Evolutionary conservation across 1,284 basidiomycete genomes (phyloP).

Genomic region (Cutaneotrichosporon daszewskae): DNA sequence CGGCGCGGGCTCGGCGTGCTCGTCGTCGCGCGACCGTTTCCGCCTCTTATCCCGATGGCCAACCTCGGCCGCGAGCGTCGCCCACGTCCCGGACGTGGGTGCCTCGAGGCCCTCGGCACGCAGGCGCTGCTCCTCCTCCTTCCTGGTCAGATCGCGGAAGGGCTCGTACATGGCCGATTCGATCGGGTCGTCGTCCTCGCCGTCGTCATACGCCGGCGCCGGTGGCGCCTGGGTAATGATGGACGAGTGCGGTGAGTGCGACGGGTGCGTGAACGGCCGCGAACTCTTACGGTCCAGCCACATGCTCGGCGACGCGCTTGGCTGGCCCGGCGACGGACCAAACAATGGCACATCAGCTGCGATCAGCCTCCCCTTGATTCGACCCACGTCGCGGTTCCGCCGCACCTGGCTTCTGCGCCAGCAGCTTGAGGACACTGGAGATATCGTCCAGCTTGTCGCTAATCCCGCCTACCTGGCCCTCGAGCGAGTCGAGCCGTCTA

Average conservation of each 20-base stretch:
- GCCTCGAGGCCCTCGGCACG: slow-evolving; percentile 6
- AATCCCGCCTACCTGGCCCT: slow-evolving; percentile 9
- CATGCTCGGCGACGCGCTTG: no score
- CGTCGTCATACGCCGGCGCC: no score
- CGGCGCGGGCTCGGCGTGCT: no score
- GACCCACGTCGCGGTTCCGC: no score
- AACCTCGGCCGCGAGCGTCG: background rate
- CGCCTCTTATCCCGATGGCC: slow-evolving; percentile 1
- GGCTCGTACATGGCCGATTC: slow-evolving; percentile 6
- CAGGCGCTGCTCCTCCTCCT: slow-evolving; percentile 14
- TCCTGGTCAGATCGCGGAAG: slow-evolving; percentile 11
- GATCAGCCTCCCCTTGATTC: background rate
- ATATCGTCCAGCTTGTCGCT: slow-evolving; percentile 9
- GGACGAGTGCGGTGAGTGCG: no score
- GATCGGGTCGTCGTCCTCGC: slow-evolving; percentile 8
- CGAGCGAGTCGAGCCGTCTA: slow-evolving; percentile 10
- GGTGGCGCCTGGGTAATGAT: no score
- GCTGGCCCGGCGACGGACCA: no score
- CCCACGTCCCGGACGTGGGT: background rate
- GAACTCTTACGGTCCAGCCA: no score
- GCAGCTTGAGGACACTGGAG: background rate
- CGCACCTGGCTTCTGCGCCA: background rate
- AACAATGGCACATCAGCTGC: no score
- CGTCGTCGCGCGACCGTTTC: background rate
- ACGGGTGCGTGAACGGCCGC: no score